Base-by-base conservation (phyloP, 1,284 basidiomycete genomes). In the Pseudozyma pruni region DNA sequence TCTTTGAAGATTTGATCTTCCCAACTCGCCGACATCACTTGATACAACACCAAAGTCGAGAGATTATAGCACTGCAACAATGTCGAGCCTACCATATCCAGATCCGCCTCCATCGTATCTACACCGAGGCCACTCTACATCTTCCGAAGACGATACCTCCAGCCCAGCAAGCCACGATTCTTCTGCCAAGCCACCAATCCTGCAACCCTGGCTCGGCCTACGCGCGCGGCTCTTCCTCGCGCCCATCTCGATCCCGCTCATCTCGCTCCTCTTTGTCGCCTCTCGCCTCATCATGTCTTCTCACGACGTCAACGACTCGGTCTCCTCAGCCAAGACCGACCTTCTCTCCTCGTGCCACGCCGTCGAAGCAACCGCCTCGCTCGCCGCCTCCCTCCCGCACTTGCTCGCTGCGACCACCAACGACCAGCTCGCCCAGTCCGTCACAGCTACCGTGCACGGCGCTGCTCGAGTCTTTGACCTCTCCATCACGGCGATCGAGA, bases 371-470 rank as follows among this genome's bases (percentile, higher is more conserved):
- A 91, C 93, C 6, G 92, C 92, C 14, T 90, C 89, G 7, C 86
- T 89, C 7, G 87, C 92, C 4, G 90, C 91, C 16, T 91, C 90
- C 60, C 86, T 96, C 85, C 94, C 94, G 0, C 87, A 92, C 29
- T 93, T 90, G 78, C 86, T 95, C 83, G 93, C 94, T 1, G 85
- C 89, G 25, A 90, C 91, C 10, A 89, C 91, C 25, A 96, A 96
- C 80, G 85, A 88, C 48, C 89, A 91, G 71, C 89, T 92, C 57
- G 86, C 88, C 0, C 87, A 89, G 66, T 88, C 90, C 0, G 88
- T 92, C 47, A 92, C 93, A 72, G 90, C 86, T 1, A 88, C 89
- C 0, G 88, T 95, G 79, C 86, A 90, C 48, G 91, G 87, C 13
- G 89, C 92, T 16, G 85, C 90, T 3, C 74, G 50, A 35, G 72